Evolutionary conservation across 2,329 filamentous ascomycete species (phyloP), one percentile per base, ranked within the genome.

Genomic region (Colletotrichum filicis): DNA sequence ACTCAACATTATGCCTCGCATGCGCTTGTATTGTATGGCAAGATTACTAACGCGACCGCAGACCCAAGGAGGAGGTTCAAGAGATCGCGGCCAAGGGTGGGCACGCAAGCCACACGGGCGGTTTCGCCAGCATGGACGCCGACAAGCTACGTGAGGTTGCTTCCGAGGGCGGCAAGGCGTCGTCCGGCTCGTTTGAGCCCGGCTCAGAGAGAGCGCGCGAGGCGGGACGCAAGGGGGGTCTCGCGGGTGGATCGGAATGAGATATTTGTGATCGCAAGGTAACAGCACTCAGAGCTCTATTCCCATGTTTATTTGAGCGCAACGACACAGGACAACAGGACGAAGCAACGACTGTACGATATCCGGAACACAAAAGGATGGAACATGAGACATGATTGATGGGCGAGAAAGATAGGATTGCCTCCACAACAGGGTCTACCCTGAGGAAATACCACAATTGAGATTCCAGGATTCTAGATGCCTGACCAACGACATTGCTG

Each of bases 141-240:
- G 81, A 84, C 19, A 84, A 81, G 76, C 81, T 89, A 88, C 81
- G 82, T 24, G 84, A 90, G 1, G 89, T 90, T 71, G 88, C 89
- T 1, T 90, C 88, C 12, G 82, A 84, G 78, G 89, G 89, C 11
- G 88, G 87, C 5, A 81, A 89, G 64, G 85, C 86, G 0, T 89
- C 87, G 0, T 82, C 83, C 46, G 88, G 89, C 5, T 88, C 85
- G 3, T 91, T 91, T 66, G 85, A 90, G 76, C 83, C 84, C 0
- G 87, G 88, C 7, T 87, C 85, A 60, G 84, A 88, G 78, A 84
- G 82, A 73, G 87, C 88, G 2, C 84, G 81, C 60, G 88, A 89
- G 78, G 88, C 88, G 22, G 88, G 88, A 3, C 81, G 82, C 37
- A 90, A 90, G 80, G 88, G 88, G 4, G 88, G 88, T 62, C 66